These are phyloP conservation scores for Emydomyces testavorans DNA, from an alignment of 2,329 filamentous ascomycete species.

Conservation along the genomic window DNA sequence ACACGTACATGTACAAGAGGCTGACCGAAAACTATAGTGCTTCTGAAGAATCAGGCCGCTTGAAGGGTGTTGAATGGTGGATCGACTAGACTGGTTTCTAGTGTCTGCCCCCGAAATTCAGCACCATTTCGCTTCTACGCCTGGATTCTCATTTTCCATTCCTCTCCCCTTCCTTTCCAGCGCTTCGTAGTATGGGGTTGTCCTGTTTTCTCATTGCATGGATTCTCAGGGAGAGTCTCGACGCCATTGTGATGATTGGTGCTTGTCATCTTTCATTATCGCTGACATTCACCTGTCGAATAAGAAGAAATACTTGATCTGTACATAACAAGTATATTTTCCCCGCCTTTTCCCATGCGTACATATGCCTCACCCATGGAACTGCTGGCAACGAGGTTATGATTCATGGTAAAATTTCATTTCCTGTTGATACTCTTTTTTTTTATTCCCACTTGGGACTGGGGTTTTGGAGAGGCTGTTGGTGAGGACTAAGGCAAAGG, in stretches of 20 bases:
- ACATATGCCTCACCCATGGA: neutral
- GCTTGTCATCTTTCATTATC: neutral
- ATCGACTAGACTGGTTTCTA: conserved; percentile 20
- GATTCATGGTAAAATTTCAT: conserved; percentile 5
- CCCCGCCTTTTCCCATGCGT: neutral
- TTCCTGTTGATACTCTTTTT: conserved; percentile 2
- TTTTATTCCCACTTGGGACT: neutral
- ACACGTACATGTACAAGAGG: neutral
- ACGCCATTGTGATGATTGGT: neutral
- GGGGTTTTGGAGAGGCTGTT: neutral
- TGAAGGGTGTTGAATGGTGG: conserved; percentile 34
- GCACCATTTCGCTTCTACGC: conserved; percentile 1
- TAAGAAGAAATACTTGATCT: neutral
- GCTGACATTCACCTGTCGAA: neutral
- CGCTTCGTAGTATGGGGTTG: neutral
- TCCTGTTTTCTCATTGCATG: neutral
- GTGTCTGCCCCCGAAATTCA: neutral
- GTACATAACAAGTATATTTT: conserved; percentile 2
- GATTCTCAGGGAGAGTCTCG: conserved; percentile 6
- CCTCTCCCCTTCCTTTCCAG: conserved; percentile 1
- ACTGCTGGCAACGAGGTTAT: conserved; percentile 7
- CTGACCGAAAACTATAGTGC: conserved; percentile 20
- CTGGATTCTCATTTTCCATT: neutral
- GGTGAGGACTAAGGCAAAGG: neutral
- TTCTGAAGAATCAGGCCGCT: conserved; percentile 29